Evolutionary conservation across 176 grass and related monocot species (phyloP).

Genomic region (sorghum (Sorghum bicolor)): DNA sequence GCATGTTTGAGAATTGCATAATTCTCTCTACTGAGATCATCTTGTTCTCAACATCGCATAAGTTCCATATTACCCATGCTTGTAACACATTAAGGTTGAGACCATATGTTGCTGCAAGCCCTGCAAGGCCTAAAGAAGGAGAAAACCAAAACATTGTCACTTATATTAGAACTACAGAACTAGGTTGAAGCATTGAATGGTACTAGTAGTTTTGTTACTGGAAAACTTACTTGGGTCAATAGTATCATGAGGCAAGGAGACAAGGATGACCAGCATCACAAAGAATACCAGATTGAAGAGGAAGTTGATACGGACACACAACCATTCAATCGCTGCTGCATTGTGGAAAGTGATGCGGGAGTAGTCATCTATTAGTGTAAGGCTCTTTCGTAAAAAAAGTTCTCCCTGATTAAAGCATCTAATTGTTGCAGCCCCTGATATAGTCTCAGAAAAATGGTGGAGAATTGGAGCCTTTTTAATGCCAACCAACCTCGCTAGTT

Average conservation of each 20-base stretch:
- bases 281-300: conserved; percentile 89
- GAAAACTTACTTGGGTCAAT: conserved; percentile 75
- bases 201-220: background rate
- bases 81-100: conserved; percentile 87
- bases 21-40: conserved; percentile 98
- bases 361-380: conserved; percentile 70
- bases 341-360: conserved; percentile 88
- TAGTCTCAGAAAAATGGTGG: conserved; percentile 84
- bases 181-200: background rate
- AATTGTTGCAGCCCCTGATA: conserved; percentile 76
- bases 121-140: conserved; percentile 63
- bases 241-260: conserved; percentile 56
- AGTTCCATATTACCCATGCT: conserved; percentile 91
- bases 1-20: conserved; percentile 72
- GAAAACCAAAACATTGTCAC: background rate
- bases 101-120: conserved; percentile 81
- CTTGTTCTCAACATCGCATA: conserved; percentile 92
- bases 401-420: conserved; percentile 83
- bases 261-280: conserved; percentile 61
- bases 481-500: conserved; percentile 84
- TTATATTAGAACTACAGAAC: background rate
- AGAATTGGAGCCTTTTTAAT: conserved; percentile 88
- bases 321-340: conserved; percentile 87
- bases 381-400: conserved; percentile 57
- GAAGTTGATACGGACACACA: conserved; percentile 84